A percentile compares a stretch with the other conserved stretches of the same genome.
phyloP scores from a whole-genome alignment of 2,329 filamentous ascomycete species.

The Penicillium glabrum region DNA sequence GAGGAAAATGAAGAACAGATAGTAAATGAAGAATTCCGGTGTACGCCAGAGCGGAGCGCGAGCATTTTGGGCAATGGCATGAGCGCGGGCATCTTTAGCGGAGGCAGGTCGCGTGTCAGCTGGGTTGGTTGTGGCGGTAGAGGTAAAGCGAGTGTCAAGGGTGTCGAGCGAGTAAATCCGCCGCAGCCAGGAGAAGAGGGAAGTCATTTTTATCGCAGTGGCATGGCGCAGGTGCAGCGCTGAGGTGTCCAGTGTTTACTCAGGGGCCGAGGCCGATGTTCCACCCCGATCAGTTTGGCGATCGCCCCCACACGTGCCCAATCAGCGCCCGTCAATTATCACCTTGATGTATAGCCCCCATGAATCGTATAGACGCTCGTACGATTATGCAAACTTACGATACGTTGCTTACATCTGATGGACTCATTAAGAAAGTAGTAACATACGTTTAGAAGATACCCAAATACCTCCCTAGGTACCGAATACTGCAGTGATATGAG shows the following conservation, averaged over 20 bases:
- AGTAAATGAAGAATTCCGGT: constrained; percentile 82
- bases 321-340: constrained; percentile 11
- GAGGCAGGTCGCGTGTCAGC: constrained; percentile 50
- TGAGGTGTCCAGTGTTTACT: constrained; percentile 19
- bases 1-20: constrained; percentile 61
- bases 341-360: background rate
- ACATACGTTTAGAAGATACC: too few relatives aligned
- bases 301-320: background rate
- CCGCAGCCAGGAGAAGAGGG: constrained; percentile 48
- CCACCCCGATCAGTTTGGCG: background rate
- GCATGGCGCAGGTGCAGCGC: constrained; percentile 25
- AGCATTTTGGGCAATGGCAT: constrained; percentile 48
- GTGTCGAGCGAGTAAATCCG: constrained; percentile 65
- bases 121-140: constrained; percentile 63
- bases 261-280: constrained; percentile 9
- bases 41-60: constrained; percentile 78
- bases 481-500: too few relatives aligned
- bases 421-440: too few relatives aligned
- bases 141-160: constrained; percentile 71
- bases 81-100: constrained; percentile 37
- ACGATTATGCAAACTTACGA: too few relatives aligned
- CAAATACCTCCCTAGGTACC: too few relatives aligned
- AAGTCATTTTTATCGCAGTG: constrained; percentile 42
- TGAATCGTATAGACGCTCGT: too few relatives aligned
- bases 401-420: too few relatives aligned